Evolutionary conservation across 1,284 basidiomycete species (phyloP).

Genomic region (Puccinia hordei): DNA sequence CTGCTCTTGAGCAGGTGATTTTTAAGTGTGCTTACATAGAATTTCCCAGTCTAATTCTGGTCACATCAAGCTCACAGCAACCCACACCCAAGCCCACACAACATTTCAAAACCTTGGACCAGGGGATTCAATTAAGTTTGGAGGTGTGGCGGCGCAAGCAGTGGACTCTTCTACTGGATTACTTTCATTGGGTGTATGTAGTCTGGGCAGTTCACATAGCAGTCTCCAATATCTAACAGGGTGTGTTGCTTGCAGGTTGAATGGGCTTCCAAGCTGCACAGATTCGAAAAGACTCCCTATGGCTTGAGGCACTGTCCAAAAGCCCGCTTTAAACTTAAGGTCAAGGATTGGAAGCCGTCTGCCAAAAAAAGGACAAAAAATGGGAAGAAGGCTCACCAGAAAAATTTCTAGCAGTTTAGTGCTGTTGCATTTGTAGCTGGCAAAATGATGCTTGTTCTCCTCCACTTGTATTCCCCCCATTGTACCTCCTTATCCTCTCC

Average conservation of each 20-base stretch:
- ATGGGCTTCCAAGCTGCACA: neutral
- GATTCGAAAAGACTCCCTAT: neutral
- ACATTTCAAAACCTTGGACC: neutral
- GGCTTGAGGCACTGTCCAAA: neutral
- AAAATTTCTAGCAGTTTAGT: no score
- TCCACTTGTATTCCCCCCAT: no score
- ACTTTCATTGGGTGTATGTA: neutral
- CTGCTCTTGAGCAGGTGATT: no score
- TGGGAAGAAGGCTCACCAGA: neutral
- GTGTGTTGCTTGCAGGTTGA: neutral
- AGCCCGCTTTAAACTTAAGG: neutral
- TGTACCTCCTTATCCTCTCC: no score
- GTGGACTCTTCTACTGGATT: neutral
- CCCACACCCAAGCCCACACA: no score
- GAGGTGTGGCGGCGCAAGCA: neutral
- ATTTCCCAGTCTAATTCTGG: no score
- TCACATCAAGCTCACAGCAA: no score
- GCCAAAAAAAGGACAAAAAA: neutral
- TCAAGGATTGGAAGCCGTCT: neutral
- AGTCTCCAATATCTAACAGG: neutral
- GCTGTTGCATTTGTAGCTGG: no score
- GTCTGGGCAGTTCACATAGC: neutral
- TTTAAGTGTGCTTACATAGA: no score
- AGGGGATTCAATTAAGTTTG: neutral
- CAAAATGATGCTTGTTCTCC: no score